Conservation (phyloP, 305 asterid genomes). For the Solanum aculeatissimum region DNA sequence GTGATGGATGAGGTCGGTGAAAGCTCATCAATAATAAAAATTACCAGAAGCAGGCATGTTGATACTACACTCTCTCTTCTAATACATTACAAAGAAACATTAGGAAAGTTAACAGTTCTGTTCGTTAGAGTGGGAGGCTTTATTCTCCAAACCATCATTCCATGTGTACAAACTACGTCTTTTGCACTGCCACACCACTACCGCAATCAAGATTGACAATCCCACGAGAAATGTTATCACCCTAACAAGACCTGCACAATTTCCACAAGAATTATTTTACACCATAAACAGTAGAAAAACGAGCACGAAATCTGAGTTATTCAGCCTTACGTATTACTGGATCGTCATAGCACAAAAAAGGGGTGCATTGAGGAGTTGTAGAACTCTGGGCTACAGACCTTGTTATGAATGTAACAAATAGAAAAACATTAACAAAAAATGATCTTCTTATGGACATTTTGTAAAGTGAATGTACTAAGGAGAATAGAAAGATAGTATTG, state of each 20-base stretch:
- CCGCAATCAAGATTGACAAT: constrained; percentile 15
- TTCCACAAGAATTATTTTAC: neutral
- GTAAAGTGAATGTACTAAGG: neutral
- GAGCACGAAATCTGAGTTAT: neutral
- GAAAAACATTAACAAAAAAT: neutral
- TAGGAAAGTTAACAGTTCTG: constrained; percentile 7
- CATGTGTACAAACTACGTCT: constrained; percentile 22
- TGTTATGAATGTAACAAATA: neutral
- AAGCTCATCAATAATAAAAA: too few species aligned
- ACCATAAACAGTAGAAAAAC: neutral
- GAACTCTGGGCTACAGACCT: neutral
- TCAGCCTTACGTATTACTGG: neutral
- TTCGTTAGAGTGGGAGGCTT: constrained; percentile 23
- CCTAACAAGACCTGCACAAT: constrained; percentile 20
- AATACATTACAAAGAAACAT: neutral
- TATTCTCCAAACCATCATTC: neutral
- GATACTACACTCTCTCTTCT: too few species aligned
- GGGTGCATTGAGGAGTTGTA: neutral
- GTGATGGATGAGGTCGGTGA: too few species aligned
- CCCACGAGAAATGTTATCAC: constrained; percentile 23
- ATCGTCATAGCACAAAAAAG: neutral
- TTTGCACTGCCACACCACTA: constrained; percentile 13
- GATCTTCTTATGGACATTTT: neutral
- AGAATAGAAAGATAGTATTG: neutral
- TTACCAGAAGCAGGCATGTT: too few species aligned